Base-by-base conservation (phyloP, 2,329 filamentous ascomycete species). In the Claviceps quebecensis region DNA sequence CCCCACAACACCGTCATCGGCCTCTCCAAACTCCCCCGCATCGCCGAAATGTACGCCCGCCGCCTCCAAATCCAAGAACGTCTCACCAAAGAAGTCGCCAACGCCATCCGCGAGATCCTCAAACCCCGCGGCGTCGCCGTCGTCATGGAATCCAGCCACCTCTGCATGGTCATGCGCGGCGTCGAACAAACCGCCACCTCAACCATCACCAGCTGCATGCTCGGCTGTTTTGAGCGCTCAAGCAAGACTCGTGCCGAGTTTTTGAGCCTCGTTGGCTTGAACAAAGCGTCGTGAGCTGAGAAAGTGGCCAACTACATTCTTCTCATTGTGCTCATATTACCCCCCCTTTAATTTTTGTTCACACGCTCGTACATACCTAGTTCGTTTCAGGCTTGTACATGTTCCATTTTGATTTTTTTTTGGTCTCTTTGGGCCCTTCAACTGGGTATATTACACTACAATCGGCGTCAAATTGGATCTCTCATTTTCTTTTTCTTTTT, bases 101-200 rank as follows among this genome's bases (percentile, higher is more conserved):
- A 95, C 56, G 91, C 93, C 16, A 84, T 98, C 56, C 89, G 89
- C 65, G 90, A 97, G 63, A 83, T 97, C 13, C 76, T 98, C 47
- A 86, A 94, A 65, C 93, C 93, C 2, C 88, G 94, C 64, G 93
- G 93, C 46, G 91, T 98, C 2, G 91, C 87, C 19, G 93, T 98
- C 2, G 91, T 98, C 54, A 95, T 98, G 84, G 93, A 98, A 64
- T 94, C 87, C 14, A 90, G 82, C 62, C 93, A 98, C 70, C 73
- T 97, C 46, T 98, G 93, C 74, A 98, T 97, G 91, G 89, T 95
- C 16, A 97, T 96, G 90, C 81, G 93, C 46, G 93, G 93, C n/a
- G 91, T 98, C 9, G 81, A 96, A 65, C 96, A 98, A 75, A 89
- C 88, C 0, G 80, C 77, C 41, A 83, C 86, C 48, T 85, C 80